Conservation (phyloP, 768 basidiomycete species). For the Lyophyllum semitale region DNA sequence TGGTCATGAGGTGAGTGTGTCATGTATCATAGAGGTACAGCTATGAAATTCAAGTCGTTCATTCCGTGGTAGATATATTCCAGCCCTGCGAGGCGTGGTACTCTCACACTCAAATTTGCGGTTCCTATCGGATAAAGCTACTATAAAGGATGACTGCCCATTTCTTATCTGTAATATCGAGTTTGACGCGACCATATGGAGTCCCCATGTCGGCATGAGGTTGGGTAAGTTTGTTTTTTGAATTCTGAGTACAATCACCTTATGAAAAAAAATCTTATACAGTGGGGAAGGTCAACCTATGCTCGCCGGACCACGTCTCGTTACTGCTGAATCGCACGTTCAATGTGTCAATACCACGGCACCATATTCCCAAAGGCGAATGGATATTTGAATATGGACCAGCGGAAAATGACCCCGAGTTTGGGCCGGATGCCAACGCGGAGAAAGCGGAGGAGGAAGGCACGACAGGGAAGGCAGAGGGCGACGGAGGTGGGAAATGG, state of each 20-base stretch:
- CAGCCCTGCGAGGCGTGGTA: conserved; percentile 84
- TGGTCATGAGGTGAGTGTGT: conserved; percentile 85
- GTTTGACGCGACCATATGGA: conserved; percentile 90
- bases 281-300: conserved; percentile 89
- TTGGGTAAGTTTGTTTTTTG: conserved; percentile 53
- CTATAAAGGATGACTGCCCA: conserved; percentile 81
- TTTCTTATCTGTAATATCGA: conserved; percentile 73
- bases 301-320: conserved; percentile 90
- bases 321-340: conserved; percentile 90
- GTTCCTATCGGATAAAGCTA: conserved; percentile 65
- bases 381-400: conserved; percentile 90
- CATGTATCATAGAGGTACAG: not conserved
- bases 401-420: conserved; percentile 79
- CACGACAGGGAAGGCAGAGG: conserved; percentile 26
- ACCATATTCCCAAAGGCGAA: conserved; percentile 79
- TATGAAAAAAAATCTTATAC: conserved; percentile 2
- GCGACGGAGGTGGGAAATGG: conserved; percentile 72
- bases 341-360: conserved; percentile 92
- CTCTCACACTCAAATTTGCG: conserved; percentile 80
- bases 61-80: conserved; percentile 67
- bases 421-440: conserved; percentile 40
- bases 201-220: conserved; percentile 78
- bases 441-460: conserved; percentile 20
- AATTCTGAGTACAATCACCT: not conserved
- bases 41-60: not conserved